A percentile compares a stretch with the other conserved stretches of the same genome.
Evolutionary conservation across 805 yeast species (phyloP).

Genomic region (Nakazawaea molendinolei): DNA sequence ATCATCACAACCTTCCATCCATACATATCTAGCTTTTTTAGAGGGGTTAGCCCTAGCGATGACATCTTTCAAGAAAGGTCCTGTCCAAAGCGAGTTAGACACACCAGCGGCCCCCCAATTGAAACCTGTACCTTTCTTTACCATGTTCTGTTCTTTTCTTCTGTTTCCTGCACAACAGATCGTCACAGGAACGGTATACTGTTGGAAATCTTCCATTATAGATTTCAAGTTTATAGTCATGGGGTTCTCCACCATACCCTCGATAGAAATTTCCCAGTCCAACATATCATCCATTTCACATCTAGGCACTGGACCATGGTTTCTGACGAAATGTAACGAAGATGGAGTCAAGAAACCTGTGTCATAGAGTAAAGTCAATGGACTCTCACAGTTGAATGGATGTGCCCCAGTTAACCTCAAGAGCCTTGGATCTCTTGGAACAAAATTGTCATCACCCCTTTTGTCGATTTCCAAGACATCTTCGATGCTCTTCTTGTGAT

Average conservation of each 20-base stretch:
- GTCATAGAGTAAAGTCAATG: constrained; percentile 20
- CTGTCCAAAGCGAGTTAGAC: constrained; percentile 29
- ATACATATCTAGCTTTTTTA: constrained; percentile 22
- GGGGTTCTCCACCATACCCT: constrained; percentile 26
- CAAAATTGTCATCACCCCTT: constrained; percentile 24
- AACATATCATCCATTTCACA: constrained; percentile 17
- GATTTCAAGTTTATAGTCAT: constrained; percentile 18
- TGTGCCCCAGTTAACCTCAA: constrained; percentile 27
- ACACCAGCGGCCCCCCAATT: constrained; percentile 31
- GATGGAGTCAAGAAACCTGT: constrained; percentile 28
- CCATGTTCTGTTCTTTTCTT: constrained; percentile 29
- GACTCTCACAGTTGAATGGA: constrained; percentile 28
- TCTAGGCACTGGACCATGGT: constrained; percentile 27
- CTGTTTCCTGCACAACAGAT: constrained; percentile 31
- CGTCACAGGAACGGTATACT: constrained; percentile 27
- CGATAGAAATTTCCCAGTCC: constrained; percentile 24
- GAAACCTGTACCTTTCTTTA: constrained; percentile 27
- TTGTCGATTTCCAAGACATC: constrained; percentile 20
- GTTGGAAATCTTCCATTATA: constrained; percentile 21
- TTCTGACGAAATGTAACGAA: constrained; percentile 27
- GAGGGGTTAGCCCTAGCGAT: constrained; percentile 22
- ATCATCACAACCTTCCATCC: constrained; percentile 29
- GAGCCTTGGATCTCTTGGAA: constrained; percentile 24
- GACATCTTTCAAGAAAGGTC: constrained; percentile 24
- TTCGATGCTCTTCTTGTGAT: constrained; percentile 7